These are phyloP conservation scores for Colletotrichum graminicola DNA, from an alignment of 2,329 filamentous ascomycete genomes.

Conservation along the genomic window DNA sequence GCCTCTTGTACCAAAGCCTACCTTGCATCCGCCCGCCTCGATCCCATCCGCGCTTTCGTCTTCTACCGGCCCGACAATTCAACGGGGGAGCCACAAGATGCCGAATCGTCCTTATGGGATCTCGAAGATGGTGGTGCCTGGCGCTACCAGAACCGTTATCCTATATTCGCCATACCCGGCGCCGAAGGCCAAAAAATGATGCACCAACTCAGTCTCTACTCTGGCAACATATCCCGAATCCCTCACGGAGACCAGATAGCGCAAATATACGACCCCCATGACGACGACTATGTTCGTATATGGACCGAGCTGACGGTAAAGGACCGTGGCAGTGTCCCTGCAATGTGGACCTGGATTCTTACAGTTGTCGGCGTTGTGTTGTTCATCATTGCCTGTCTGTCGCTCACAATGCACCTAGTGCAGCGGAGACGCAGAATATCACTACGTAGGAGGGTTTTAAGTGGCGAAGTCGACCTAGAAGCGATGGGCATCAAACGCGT, in stretches of 20 bases:
- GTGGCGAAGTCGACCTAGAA: constrained; percentile 88
- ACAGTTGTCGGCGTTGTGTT: constrained; percentile 80
- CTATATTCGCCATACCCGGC: constrained; percentile 85
- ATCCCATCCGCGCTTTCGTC: constrained; percentile 72
- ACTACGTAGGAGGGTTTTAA: constrained; percentile 77
- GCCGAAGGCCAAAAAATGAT: constrained; percentile 76
- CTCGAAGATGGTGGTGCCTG: constrained; percentile 78
- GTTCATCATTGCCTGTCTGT: constrained; percentile 75
- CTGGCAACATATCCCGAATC: constrained; percentile 75
- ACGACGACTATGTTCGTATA: constrained; percentile 70
- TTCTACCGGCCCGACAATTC: constrained; percentile 71
- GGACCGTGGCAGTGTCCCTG: constrained; percentile 68
- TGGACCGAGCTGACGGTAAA: constrained; percentile 67
- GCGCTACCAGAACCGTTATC: constrained; percentile 78
- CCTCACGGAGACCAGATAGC: constrained; percentile 70
- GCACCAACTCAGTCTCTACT: constrained; percentile 79
- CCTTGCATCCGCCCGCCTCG: constrained; percentile 69
- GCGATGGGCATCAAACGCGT: constrained; percentile 86
- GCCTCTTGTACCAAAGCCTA: constrained; percentile 80
- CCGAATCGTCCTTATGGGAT: constrained; percentile 76
- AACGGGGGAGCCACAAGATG: constrained; percentile 72
- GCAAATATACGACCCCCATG: constrained; percentile 65
- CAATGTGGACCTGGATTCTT: constrained; percentile 84
- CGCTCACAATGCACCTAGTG: constrained; percentile 79
- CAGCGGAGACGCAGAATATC: constrained; percentile 77